Conservation (phyloP, 768 basidiomycete genomes). For the Xanthoconium purpureum region DNA sequence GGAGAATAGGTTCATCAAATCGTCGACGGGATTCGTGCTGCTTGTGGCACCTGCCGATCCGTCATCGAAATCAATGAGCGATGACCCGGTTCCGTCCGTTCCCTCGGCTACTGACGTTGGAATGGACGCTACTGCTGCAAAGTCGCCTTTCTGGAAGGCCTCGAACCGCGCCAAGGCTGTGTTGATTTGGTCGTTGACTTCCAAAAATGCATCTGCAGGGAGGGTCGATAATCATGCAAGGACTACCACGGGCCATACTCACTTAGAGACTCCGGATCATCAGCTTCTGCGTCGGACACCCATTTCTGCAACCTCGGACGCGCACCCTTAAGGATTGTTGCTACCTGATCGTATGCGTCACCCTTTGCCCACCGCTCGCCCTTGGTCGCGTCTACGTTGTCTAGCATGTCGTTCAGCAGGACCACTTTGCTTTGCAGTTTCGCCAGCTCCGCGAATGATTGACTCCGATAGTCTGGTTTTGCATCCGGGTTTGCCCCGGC, state of each 20-base stretch:
- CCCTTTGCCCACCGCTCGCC: constrained; percentile 83
- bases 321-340: constrained; percentile 72
- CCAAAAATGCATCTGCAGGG: constrained; percentile 78
- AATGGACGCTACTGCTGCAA: constrained; percentile 64
- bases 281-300: constrained; percentile 90
- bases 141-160: constrained; percentile 91
- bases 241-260: constrained; percentile 18
- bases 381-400: constrained; percentile 72
- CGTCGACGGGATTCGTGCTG: constrained; percentile 40
- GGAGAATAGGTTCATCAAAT: constrained; percentile 62
- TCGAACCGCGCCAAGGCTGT: constrained; percentile 87
- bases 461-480: constrained; percentile 89
- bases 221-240: neutral
- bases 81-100: constrained; percentile 31
- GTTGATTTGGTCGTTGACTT: constrained; percentile 99
- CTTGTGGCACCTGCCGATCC: constrained; percentile 15
- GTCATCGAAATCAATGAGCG: constrained; percentile 82
- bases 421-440: constrained; percentile 95
- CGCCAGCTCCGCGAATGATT: constrained; percentile 85
- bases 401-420: constrained; percentile 94
- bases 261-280: constrained; percentile 91
- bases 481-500: constrained; percentile 94
- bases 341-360: constrained; percentile 97
- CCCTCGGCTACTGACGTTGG: constrained; percentile 48
- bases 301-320: constrained; percentile 96